Percentiles rank a stretch among this genome's conserved stretches.
These are phyloP conservation scores for Sporothrix dimorphospora DNA, from an alignment of 2,329 filamentous ascomycete species.

Conservation along the genomic window DNA sequence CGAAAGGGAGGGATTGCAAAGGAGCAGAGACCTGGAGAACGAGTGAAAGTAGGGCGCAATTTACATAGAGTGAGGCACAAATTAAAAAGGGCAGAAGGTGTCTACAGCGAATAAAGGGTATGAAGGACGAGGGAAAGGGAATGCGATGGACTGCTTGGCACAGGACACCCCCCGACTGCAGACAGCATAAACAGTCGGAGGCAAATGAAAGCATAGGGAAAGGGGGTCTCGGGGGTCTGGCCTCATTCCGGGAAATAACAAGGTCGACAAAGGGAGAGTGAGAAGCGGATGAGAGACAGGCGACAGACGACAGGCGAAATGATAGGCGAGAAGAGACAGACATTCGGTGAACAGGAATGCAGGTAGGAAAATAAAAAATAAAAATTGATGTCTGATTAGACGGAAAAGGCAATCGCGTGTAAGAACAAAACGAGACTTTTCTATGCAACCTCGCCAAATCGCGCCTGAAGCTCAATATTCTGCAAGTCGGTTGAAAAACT, in stretches of 20 bases:
- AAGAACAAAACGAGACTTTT: too few species aligned
- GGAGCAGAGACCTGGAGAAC: not conserved
- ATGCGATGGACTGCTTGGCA: not conserved
- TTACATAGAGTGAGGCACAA: not conserved
- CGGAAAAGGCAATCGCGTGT: constrained; percentile 9
- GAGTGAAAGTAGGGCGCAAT: not conserved
- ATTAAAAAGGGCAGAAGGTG: not conserved
- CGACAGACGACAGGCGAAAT: not conserved
- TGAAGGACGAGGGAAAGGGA: not conserved
- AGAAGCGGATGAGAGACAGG: not conserved
- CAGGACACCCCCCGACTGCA: not conserved
- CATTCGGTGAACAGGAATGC: not conserved
- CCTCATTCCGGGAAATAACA: constrained; percentile 8
- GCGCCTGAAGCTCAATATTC: not conserved
- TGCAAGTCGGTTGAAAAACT: constrained; percentile 9
- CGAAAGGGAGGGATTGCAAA: not conserved
- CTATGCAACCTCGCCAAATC: not conserved
- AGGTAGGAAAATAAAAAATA: not conserved
- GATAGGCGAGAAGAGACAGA: not conserved
- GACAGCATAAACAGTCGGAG: constrained; percentile 10
- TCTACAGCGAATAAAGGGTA: not conserved
- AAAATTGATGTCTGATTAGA: not conserved
- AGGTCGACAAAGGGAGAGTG: not conserved
- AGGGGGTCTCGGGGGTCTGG: not conserved
- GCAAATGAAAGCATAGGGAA: not conserved